Percentiles rank a stretch among this genome's conserved stretches.
Conservation (phyloP, 1,284 basidiomycete species). For the Ceratobasidium sp. region DNA sequence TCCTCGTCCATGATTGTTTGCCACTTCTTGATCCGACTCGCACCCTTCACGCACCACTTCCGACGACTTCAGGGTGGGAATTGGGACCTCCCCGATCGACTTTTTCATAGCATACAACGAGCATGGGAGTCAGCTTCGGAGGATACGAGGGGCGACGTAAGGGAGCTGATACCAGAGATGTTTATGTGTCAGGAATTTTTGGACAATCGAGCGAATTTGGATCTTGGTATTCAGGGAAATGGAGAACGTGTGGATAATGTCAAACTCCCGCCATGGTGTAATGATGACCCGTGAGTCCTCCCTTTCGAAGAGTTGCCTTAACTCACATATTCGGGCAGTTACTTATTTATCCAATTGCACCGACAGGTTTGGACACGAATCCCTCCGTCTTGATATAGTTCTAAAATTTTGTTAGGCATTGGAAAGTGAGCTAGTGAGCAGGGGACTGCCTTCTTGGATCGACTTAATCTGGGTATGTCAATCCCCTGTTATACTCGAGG, state of each 20-base stretch:
- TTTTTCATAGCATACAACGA: slow-evolving; percentile 81
- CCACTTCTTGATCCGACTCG: slow-evolving; percentile 88
- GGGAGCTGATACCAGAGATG: slow-evolving; percentile 94
- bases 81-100: slow-evolving; percentile 92
- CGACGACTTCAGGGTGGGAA: slow-evolving; percentile 89
- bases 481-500: background rate
- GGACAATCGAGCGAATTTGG: slow-evolving; percentile 72
- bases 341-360: slow-evolving; percentile 83
- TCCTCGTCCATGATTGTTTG: slow-evolving; percentile 97
- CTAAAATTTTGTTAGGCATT: slow-evolving; percentile 64
- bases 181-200: slow-evolving; percentile 79
- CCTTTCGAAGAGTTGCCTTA: background rate
- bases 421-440: slow-evolving; percentile 87
- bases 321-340: slow-evolving; percentile 52
- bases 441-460: slow-evolving; percentile 87
- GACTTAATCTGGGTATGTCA: slow-evolving; percentile 74
- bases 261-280: slow-evolving; percentile 87
- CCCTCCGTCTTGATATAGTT: background rate
- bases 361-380: slow-evolving; percentile 61
- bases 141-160: slow-evolving; percentile 89
- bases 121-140: slow-evolving; percentile 85
- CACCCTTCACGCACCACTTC: slow-evolving; percentile 92
- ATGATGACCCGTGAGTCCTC: slow-evolving; percentile 53
- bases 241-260: slow-evolving; percentile 88
- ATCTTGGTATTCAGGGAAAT: slow-evolving; percentile 81